phyloP scores from a whole-genome alignment of 768 basidiomycete genomes.

The Pulveroboletus frians region DNA sequence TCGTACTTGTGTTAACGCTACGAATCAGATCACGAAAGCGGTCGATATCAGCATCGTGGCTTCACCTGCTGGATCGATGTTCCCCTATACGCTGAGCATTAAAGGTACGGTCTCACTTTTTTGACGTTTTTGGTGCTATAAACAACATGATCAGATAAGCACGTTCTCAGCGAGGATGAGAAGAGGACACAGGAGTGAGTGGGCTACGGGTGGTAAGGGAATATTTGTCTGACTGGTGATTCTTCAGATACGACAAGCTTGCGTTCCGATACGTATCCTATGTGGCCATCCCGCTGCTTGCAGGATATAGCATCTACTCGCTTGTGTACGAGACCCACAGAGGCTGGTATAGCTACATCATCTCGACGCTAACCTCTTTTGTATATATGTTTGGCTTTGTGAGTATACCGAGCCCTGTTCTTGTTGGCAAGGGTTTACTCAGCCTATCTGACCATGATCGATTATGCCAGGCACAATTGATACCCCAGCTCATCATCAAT shows the following conservation, averaged over 20 bases:
- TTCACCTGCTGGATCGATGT: constrained; percentile 52
- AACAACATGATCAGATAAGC: constrained; percentile 60
- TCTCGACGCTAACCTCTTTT: constrained; percentile 88
- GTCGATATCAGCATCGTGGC: constrained; percentile 75
- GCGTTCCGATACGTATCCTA: constrained; percentile 95
- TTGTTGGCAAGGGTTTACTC: constrained; percentile 1
- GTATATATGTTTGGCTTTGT: constrained; percentile 99
- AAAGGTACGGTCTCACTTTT: constrained; percentile 50
- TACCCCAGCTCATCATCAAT: constrained; percentile 91
- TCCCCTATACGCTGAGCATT: constrained; percentile 80
- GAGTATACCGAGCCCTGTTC: constrained; percentile 34
- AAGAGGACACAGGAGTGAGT: constrained; percentile 94
- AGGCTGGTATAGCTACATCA: constrained; percentile 95
- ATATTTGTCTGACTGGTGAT: constrained; percentile 4
- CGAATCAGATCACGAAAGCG: constrained; percentile 72
- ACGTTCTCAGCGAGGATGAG: constrained; percentile 94
- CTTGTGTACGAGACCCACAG: constrained; percentile 78
- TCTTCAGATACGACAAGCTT: constrained; percentile 73
- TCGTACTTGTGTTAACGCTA: constrained; percentile 14
- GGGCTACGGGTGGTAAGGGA: constrained; percentile 18
- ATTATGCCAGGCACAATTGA: constrained; percentile 64
- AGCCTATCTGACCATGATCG: constrained; percentile 12
- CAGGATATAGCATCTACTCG: constrained; percentile 74
- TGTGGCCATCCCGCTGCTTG: constrained; percentile 76
- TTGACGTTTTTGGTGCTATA: constrained; percentile 9